phyloP scores from a whole-genome alignment of 2,329 filamentous ascomycete genomes.

The Dactylellina haptotyla region DNA sequence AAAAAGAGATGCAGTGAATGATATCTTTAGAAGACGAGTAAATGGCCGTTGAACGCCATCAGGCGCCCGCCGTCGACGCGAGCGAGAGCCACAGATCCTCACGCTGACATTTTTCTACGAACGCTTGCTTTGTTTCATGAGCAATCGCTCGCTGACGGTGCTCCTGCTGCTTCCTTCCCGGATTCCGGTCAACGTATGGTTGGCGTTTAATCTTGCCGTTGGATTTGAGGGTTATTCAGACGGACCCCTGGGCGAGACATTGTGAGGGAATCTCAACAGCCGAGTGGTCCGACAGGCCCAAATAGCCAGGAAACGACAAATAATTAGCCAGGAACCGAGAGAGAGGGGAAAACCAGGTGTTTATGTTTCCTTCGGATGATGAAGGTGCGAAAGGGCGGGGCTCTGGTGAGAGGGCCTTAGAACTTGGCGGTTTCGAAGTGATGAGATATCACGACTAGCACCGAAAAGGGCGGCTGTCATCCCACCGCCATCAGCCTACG shows the following conservation, averaged over 20 bases:
- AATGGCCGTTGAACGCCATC: no score
- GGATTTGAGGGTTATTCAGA: not conserved
- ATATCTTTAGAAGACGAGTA: slow-evolving; percentile 41
- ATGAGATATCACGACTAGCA: slow-evolving; percentile 31
- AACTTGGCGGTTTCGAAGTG: slow-evolving; percentile 53
- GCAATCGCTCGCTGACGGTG: slow-evolving; percentile 3
- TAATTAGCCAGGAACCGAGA: no score
- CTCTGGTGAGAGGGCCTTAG: slow-evolving; percentile 5
- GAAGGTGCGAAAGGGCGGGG: slow-evolving; percentile 1
- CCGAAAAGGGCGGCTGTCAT: slow-evolving; percentile 44
- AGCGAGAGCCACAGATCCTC: not conserved
- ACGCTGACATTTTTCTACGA: not conserved
- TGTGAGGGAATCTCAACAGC: slow-evolving; percentile 25
- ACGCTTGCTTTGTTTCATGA: slow-evolving; percentile 1
- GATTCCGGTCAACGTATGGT: not conserved
- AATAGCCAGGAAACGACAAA: slow-evolving; percentile 3
- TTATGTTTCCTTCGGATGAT: slow-evolving; percentile 16
- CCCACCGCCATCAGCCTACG: slow-evolving; percentile 33
- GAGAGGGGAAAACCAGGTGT: no score
- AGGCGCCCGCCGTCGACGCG: slow-evolving; percentile 12
- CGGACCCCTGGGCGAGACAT: slow-evolving; percentile 3
- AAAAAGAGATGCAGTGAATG: not conserved
- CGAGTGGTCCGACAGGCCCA: slow-evolving; percentile 20
- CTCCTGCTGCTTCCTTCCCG: slow-evolving; percentile 1
- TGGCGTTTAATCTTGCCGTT: slow-evolving; percentile 39